Percentiles rank a stretch among this genome's conserved stretches.
These are phyloP conservation scores for Piromyces finnis DNA, from an alignment of 192 early-diverging fungal species.

Conservation along the genomic window DNA sequence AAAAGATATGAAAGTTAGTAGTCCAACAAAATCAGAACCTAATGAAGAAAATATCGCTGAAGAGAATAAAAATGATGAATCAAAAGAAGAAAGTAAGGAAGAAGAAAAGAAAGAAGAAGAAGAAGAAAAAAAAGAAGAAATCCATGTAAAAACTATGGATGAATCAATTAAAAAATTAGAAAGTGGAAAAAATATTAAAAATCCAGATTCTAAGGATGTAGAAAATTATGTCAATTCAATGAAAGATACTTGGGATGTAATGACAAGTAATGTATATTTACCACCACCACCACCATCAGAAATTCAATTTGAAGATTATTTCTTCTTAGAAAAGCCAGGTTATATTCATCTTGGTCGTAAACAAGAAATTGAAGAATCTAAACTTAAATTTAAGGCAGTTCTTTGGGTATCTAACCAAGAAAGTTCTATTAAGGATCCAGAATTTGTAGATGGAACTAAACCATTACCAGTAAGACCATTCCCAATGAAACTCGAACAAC, in stretches of 20 bases:
- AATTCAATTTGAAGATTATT: slow-evolving; percentile 13
- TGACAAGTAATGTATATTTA: slow-evolving; percentile 9
- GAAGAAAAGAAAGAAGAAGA: not conserved
- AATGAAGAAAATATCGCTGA: slow-evolving; percentile 2
- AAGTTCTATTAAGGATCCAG: not conserved
- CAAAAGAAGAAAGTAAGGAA: not conserved
- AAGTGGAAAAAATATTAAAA: slow-evolving; percentile 3
- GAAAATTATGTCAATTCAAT: not conserved
- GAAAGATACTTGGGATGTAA: slow-evolving; percentile 3
- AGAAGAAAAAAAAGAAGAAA: slow-evolving; percentile 1
- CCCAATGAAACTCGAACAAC: not conserved
- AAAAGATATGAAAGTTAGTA: slow-evolving; percentile 11
- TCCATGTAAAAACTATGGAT: not conserved
- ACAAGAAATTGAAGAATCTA: not conserved
- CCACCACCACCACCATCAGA: slow-evolving; percentile 4
- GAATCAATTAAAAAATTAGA: not conserved
- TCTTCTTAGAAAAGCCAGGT: slow-evolving; percentile 10
- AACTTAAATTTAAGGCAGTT: not conserved
- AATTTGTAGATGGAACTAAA: not conserved
- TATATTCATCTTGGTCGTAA: not conserved
- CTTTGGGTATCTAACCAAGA: not conserved
- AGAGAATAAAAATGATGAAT: not conserved
- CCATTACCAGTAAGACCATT: not conserved
- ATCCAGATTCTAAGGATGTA: slow-evolving; percentile 1
- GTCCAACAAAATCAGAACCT: slow-evolving; percentile 15